Conservation (phyloP, 2,329 filamentous ascomycete genomes). For the Fusarium penzigii region DNA sequence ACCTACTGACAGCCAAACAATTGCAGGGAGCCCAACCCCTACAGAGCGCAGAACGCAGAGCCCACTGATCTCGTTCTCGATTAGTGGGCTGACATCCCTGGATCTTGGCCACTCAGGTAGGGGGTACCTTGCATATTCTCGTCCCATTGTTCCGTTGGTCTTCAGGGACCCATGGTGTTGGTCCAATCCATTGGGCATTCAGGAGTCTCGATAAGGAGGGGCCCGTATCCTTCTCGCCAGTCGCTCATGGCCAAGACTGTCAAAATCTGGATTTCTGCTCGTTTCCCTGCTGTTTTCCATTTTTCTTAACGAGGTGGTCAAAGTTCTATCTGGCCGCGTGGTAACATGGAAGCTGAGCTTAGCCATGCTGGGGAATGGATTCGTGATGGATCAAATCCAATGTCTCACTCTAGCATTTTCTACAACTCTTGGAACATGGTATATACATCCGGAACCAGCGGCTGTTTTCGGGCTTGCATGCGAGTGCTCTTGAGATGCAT, state of each 20-base stretch:
- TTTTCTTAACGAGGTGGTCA: neutral
- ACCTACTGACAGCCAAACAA: neutral
- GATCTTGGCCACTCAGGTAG: neutral
- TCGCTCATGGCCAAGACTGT: neutral
- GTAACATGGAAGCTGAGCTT: conserved; percentile 6
- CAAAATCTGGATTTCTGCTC: neutral
- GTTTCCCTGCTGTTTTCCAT: too few relatives aligned
- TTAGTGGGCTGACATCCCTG: neutral
- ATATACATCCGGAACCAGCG: neutral
- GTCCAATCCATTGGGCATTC: neutral
- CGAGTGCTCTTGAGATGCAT: conserved; percentile 2
- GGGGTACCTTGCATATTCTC: conserved; percentile 13
- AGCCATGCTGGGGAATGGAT: conserved; percentile 8
- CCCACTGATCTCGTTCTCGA: neutral
- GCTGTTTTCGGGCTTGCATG: conserved; percentile 5
- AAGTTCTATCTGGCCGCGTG: neutral
- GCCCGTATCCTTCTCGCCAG: neutral
- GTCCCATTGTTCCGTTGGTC: neutral
- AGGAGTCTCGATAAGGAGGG: neutral
- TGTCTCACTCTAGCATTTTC: conserved; percentile 2
- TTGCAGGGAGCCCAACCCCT: neutral
- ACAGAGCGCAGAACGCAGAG: neutral
- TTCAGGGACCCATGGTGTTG: neutral
- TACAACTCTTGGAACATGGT: neutral
- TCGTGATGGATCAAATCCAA: conserved; percentile 5